These are phyloP conservation scores for Clavariopsis aquatica DNA, from an alignment of 495 filamentous ascomycete species.

Conservation along the genomic window DNA sequence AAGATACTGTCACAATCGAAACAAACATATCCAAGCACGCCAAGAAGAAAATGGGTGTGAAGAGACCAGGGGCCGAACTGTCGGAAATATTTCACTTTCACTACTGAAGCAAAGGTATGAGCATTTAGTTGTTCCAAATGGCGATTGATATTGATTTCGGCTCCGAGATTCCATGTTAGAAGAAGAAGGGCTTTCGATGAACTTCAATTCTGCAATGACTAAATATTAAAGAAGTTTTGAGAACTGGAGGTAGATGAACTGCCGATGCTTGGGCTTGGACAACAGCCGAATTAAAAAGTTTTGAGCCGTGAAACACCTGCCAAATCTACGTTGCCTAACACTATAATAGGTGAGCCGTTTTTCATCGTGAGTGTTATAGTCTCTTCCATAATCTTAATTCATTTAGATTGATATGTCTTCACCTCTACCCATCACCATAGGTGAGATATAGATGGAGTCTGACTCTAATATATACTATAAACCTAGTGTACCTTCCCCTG, in stretches of 20 bases:
- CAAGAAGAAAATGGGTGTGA: neutral
- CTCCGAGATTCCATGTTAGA: conserved; percentile 15
- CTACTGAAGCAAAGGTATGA: conserved; percentile 26
- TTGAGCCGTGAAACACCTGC: neutral
- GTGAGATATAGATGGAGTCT: neutral
- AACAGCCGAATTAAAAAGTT: neutral
- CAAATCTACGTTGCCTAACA: neutral
- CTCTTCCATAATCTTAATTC: neutral
- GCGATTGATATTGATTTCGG: neutral
- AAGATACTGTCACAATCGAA: neutral
- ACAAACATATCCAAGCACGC: neutral
- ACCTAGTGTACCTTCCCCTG: neutral
- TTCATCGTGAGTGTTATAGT: neutral
- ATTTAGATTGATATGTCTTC: neutral
- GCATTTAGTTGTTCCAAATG: neutral
- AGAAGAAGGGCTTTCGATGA: neutral
- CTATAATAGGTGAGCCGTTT: neutral
- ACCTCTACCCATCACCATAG: neutral
- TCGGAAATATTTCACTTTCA: conserved; percentile 35
- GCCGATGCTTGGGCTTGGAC: neutral
- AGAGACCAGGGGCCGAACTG: conserved; percentile 21
- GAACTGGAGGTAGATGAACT: neutral
- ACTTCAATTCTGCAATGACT: neutral
- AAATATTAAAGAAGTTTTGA: neutral
- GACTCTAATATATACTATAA: neutral